Percentiles rank a stretch among this genome's conserved stretches.
Evolutionary conservation across 805 yeast genomes (phyloP).

Genomic region (Vanderwaltozyma verrucispora): DNA sequence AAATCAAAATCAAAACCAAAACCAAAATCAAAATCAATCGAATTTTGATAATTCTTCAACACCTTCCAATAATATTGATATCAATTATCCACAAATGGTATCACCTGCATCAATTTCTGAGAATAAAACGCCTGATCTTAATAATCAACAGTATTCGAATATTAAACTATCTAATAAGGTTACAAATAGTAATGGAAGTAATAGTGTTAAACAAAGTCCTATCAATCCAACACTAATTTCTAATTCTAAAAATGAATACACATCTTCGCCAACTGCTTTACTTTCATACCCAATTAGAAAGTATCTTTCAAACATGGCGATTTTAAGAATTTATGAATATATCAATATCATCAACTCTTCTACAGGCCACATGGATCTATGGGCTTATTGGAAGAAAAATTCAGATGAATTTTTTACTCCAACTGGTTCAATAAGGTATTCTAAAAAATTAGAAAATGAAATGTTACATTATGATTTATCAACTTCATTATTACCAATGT

Average conservation of each 20-base stretch:
- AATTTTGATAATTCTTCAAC: too few species aligned
- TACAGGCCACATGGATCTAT: conserved; percentile 34
- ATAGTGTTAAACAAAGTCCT: background rate
- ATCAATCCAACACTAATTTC: background rate
- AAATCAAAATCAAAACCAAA: too few species aligned
- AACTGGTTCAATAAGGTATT: conserved; percentile 37
- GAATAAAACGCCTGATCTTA: background rate
- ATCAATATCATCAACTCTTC: conserved; percentile 37
- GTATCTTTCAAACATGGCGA: conserved; percentile 39
- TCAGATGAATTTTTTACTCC: conserved; percentile 44
- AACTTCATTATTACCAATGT: conserved; percentile 7
- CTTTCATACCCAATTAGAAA: conserved; percentile 26
- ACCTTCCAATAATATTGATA: too few species aligned
- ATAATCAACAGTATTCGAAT: background rate
- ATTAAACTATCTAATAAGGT: too few species aligned
- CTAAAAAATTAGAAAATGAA: conserved; percentile 37
- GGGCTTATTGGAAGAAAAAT: conserved; percentile 41
- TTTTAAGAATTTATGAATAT: conserved; percentile 40
- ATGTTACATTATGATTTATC: conserved; percentile 54
- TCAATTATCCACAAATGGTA: background rate
- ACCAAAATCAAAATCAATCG: too few species aligned
- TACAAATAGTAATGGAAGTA: background rate
- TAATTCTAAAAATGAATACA: background rate
- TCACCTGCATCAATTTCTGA: background rate
- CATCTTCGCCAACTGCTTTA: background rate